These are phyloP conservation scores for Prunus fruticosa DNA, from an alignment of 306 rosid genomes.

Conservation along the genomic window DNA sequence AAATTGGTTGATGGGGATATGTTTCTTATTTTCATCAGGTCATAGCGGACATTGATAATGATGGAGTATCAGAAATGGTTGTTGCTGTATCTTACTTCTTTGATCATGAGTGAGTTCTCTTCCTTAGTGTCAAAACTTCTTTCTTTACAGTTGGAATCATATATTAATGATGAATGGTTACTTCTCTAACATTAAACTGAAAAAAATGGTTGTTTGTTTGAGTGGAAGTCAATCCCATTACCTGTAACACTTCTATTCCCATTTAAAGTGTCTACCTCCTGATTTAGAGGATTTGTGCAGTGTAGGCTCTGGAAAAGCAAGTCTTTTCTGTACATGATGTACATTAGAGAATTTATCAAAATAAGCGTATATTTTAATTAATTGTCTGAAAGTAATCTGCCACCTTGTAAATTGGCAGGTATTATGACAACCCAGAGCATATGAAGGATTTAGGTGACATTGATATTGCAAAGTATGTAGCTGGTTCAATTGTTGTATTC, in stretches of 20 bases:
- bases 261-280: background rate
- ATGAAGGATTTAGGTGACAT: constrained; percentile 84
- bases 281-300: background rate
- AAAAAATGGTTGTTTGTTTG: background rate
- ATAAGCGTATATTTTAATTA: constrained; percentile 1
- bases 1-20: constrained; percentile 14
- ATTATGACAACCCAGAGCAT: constrained; percentile 88
- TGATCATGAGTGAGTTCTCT: constrained; percentile 84
- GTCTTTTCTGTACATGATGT: background rate
- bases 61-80: constrained; percentile 92
- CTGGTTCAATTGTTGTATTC: constrained; percentile 89
- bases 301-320: background rate
- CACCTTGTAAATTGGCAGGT: constrained; percentile 66
- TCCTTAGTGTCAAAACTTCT: constrained; percentile 9
- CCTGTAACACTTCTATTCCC: background rate
- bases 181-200: background rate
- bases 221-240: background rate
- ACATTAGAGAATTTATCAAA: background rate
- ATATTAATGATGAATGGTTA: background rate
- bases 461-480: constrained; percentile 86
- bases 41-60: constrained; percentile 95
- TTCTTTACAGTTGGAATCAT: background rate
- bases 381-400: constrained; percentile 37
- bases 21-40: constrained; percentile 50
- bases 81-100: constrained; percentile 93